A percentile compares a stretch with the other conserved stretches of the same genome.
phyloP scores from a whole-genome alignment of 768 basidiomycete species.

The Tulasnella sp. region DNA sequence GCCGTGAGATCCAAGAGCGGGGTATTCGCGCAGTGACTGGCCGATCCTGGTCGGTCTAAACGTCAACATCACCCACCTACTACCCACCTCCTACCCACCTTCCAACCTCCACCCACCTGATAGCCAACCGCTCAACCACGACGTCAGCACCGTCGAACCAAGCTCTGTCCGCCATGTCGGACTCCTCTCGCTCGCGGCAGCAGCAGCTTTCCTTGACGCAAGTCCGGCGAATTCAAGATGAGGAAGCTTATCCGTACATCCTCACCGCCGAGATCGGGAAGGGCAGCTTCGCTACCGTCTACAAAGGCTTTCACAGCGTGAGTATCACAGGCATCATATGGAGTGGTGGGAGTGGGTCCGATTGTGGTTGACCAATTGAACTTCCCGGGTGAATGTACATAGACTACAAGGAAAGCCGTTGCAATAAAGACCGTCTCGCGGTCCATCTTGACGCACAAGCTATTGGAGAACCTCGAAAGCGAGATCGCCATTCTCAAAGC shows the following conservation, averaged over 20 bases:
- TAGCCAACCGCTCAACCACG: not conserved
- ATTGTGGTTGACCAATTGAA: not conserved
- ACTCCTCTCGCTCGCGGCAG: not conserved
- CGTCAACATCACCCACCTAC: slow-evolving; percentile 8
- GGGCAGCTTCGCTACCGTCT: slow-evolving; percentile 95
- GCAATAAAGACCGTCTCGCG: slow-evolving; percentile 94
- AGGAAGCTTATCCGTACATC: slow-evolving; percentile 72
- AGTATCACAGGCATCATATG: slow-evolving; percentile 35
- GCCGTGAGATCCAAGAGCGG: not conserved
- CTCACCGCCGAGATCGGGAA: slow-evolving; percentile 74
- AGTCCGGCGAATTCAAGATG: slow-evolving; percentile 48
- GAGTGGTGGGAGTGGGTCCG: not conserved
- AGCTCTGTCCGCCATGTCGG: not conserved
- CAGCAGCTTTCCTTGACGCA: slow-evolving; percentile 10
- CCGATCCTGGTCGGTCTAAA: not conserved
- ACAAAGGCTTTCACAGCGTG: slow-evolving; percentile 88
- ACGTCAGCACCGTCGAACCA: not conserved
- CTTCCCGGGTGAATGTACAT: slow-evolving; percentile 9
- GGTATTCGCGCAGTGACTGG: not conserved
- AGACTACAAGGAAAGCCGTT: slow-evolving; percentile 76
- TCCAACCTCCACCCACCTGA: not conserved
- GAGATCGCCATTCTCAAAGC: slow-evolving; percentile 97
- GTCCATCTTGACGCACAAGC: slow-evolving; percentile 81
- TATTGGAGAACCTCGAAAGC: slow-evolving; percentile 95
- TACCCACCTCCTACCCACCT: not conserved